Conservation (phyloP, 441 rosid species). For the Gossypium davidsonii region DNA sequence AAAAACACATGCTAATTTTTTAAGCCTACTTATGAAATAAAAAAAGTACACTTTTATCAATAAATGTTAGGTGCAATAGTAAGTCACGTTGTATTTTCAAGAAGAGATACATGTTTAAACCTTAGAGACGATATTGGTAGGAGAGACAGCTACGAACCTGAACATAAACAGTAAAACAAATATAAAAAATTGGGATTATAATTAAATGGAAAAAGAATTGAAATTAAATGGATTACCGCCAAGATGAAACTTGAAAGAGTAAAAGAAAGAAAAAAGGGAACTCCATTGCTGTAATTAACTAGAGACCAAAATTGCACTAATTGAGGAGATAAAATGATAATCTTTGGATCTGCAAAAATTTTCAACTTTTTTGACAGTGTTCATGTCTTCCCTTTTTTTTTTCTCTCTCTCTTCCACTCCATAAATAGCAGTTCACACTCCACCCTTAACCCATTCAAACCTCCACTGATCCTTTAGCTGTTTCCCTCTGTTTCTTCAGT, state of each 20-base stretch:
- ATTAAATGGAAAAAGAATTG: neutral
- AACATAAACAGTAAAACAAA: rapidly evolving
- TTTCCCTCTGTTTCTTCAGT: neutral
- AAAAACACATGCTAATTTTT: too few species aligned
- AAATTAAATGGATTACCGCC: constrained; percentile 19
- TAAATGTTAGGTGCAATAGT: too few species aligned
- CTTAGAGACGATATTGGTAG: rapidly evolving
- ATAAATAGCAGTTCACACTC: constrained; percentile 36
- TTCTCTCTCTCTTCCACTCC: constrained; percentile 18
- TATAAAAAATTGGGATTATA: too few species aligned
- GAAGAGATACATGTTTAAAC: too few species aligned
- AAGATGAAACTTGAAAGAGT: neutral
- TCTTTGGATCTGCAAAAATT: neutral
- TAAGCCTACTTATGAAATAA: too few species aligned
- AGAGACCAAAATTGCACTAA: constrained; percentile 26
- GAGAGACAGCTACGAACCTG: rapidly evolving
- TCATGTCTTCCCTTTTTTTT: neutral
- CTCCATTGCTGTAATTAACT: neutral
- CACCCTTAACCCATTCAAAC: constrained; percentile 15
- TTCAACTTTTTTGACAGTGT: constrained; percentile 28
- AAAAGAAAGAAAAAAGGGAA: neutral
- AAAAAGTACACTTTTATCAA: too few species aligned
- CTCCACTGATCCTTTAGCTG: neutral
- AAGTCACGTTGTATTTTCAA: too few species aligned
- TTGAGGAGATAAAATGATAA: constrained; percentile 31